A percentile compares a stretch with the other conserved stretches of the same genome.
These are phyloP conservation scores for Chlorella sorokiniana DNA, from an alignment of 139 green algal genomes.

Conservation along the genomic window DNA sequence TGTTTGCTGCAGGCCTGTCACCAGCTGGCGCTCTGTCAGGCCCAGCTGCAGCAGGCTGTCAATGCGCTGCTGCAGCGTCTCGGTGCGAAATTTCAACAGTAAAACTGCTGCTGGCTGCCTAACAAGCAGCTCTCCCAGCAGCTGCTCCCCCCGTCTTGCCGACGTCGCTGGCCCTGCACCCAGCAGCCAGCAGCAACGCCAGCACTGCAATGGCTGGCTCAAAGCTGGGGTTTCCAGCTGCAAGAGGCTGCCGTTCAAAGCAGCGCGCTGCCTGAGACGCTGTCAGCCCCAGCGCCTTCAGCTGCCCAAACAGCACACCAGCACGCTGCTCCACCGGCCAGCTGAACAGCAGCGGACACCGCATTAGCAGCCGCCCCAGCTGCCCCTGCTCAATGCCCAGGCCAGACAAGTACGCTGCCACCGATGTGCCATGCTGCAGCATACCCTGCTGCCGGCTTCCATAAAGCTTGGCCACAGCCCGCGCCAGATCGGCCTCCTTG, in stretches of 20 bases:
- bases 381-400: not conserved
- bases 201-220: conserved; percentile 12
- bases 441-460: not conserved
- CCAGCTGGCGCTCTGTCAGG: not conserved
- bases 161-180: not conserved
- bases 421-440: not conserved
- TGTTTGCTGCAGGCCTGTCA: not conserved
- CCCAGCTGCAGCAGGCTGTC: not conserved
- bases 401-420: not conserved
- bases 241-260: not conserved
- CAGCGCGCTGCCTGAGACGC: not conserved
- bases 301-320: conserved; percentile 14
- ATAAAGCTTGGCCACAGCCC: not conserved
- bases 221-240: not conserved
- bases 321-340: not conserved
- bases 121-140: not conserved
- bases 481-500: not conserved
- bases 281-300: not conserved
- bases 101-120: not conserved
- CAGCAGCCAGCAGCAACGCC: not conserved
- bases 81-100: not conserved
- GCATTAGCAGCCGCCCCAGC: not conserved
- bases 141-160: not conserved
- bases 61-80: not conserved
- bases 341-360: not conserved